Conservation (phyloP, 2,329 filamentous ascomycete species). For the Colletotrichum camelliae region DNA sequence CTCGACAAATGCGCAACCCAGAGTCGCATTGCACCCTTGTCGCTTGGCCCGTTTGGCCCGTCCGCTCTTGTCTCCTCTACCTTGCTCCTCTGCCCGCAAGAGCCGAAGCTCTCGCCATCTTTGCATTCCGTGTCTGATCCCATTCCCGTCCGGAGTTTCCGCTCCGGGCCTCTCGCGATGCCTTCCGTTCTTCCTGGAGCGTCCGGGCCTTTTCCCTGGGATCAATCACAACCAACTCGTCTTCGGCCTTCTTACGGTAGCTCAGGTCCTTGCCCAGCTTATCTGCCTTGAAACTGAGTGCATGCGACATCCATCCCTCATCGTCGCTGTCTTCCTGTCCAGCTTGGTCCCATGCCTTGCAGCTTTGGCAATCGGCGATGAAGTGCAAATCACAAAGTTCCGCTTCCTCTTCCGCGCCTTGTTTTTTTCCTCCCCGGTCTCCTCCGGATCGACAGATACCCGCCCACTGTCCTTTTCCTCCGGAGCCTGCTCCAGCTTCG, state of each 20-base stretch:
- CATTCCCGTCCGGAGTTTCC: slow-evolving; percentile 60
- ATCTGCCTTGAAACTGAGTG: slow-evolving; percentile 86
- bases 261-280: slow-evolving; percentile 89
- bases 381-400: slow-evolving; percentile 92
- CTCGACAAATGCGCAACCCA: neutral
- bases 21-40: slow-evolving; percentile 14
- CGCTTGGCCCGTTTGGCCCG: neutral
- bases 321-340: slow-evolving; percentile 64
- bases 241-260: slow-evolving; percentile 89
- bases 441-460: slow-evolving; percentile 26
- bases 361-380: slow-evolving; percentile 93
- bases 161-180: slow-evolving; percentile 58
- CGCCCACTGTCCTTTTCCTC: slow-evolving; percentile 40
- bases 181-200: slow-evolving; percentile 68
- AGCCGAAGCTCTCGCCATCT: slow-evolving; percentile 58
- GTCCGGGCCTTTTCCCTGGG: slow-evolving; percentile 82
- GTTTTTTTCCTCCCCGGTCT: slow-evolving; percentile 24
- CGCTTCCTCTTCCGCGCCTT: slow-evolving; percentile 68
- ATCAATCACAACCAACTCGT: slow-evolving; percentile 92
- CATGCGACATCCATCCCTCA: slow-evolving; percentile 84
- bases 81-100: slow-evolving; percentile 62
- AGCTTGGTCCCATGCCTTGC: slow-evolving; percentile 79
- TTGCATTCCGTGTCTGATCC: slow-evolving; percentile 64
- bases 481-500: slow-evolving; percentile 68
- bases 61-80: slow-evolving; percentile 30